Evolutionary conservation across 371 early-diverging fungal genomes (phyloP), one percentile per base, ranked within the genome.

Genomic region (Syncephalastrum sp.): DNA sequence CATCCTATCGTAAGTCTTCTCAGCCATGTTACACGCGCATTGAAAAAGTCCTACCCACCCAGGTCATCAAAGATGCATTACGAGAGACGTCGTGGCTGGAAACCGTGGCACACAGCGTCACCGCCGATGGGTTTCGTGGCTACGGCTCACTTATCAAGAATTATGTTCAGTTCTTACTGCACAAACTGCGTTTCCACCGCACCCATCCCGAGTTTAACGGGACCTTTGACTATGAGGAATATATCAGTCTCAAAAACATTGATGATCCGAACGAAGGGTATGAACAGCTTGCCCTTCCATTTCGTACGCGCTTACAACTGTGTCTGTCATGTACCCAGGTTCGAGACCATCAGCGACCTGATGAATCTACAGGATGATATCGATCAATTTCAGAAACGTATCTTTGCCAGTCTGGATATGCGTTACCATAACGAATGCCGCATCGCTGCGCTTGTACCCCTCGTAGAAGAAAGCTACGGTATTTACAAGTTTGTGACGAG

Each of bases 181-280:
- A 88, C 24, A 98, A 98, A 74, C 87, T 98, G 56, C 86, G 94
- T 57, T 97, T 89, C 70, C 98, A 98, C 65, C 72, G 85, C 23
- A 72, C 83, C n/a, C 94, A 96, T 67, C 93, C 95, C 6, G 94
- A 95, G 55, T 98, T 97, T 66, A 91, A 86, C 53, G 97, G 94
- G 19, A 87, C 82, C 53, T 97, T 98, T 78, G 95, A 96, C 64
- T 98, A 96, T 71, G 91, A 97, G 59, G 98, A 98, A 64, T 98
- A 96, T 58, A 85, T 94, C 27, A 89, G 91, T 42, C 75, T 96
- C 55, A 91, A 90, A 68, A 91, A 92, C 47, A 90, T 93, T 52
- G 92, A 95, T 66, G 96, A 97, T 75, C 96, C 96, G 8, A 95
- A 98, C 71, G 97, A 96, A 82, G 97, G 98, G 84, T 95, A 21